Conservation (phyloP, 495 filamentous ascomycete species). For the Penicillium antarcticum region DNA sequence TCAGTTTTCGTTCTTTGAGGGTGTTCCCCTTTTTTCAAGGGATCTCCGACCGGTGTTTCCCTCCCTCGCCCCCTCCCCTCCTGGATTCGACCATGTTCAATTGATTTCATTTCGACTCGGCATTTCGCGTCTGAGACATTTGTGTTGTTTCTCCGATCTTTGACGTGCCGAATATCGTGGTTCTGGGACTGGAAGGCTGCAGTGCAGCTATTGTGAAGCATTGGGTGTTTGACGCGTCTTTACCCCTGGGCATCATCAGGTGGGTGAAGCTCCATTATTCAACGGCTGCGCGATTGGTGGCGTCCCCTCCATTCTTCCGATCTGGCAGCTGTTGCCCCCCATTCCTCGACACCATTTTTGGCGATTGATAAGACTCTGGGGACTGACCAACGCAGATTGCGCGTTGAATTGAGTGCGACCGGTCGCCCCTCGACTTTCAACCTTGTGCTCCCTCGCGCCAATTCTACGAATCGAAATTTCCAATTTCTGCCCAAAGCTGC, state of each 20-base stretch:
- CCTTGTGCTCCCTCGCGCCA: constrained; percentile 19
- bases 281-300: constrained; percentile 15
- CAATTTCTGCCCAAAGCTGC: constrained; percentile 1
- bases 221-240: constrained; percentile 28
- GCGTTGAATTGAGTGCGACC: constrained; percentile 28
- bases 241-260: constrained; percentile 42
- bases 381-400: constrained; percentile 20
- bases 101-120: constrained; percentile 52
- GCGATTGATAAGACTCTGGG: constrained; percentile 18
- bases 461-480: constrained; percentile 17
- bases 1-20: constrained; percentile 12
- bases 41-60: constrained; percentile 18
- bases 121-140: constrained; percentile 57
- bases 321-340: constrained; percentile 25
- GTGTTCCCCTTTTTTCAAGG: constrained; percentile 16
- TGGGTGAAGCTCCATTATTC: constrained; percentile 2
- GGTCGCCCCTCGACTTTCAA: constrained; percentile 17
- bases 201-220: constrained; percentile 37
- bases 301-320: constrained; percentile 48
- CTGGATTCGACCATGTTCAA: constrained; percentile 66
- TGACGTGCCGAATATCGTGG: constrained; percentile 21
- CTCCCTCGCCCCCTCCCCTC: constrained; percentile 49
- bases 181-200: constrained; percentile 17
- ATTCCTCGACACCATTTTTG: constrained; percentile 17
- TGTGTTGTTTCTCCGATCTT: constrained; percentile 46